Base-by-base conservation (phyloP, 2,329 filamentous ascomycete species). In the Stagonosporopsis rhizophila region DNA sequence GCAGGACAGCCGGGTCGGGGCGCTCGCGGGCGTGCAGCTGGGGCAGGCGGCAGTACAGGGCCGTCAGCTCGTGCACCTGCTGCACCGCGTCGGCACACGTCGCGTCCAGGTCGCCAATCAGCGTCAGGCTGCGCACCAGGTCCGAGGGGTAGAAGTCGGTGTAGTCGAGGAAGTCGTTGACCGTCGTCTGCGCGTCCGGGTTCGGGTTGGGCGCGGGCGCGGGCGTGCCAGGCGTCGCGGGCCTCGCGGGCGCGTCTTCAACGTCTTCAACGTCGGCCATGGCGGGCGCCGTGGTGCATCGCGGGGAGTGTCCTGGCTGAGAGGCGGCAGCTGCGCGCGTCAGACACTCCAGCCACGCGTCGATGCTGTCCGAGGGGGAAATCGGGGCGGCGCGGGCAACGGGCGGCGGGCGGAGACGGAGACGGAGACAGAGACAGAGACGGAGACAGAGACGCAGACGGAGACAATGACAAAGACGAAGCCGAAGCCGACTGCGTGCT, bases 101-200 rank as follows among this genome's bases (percentile, higher is more conserved):
- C 32, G 70, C 65, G 58, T 83, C 79, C 60, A 83, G 80, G 58
- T 82, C 77, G 60, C 81, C 79, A 66, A 89, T 87, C 54, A 89
- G 79, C 47, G 83, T 85, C 50, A 89, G 76, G 60, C 86, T 87
- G 66, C 86, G 85, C 56, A 83, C 80, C 22, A 89, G 78, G 70
- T 88, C 86, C 9, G 86, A 85, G 30, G 86, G 86, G 54, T 87
- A 86, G 78, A 87, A 87, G 75, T 89, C 86, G 60, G 86, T 89
- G 75, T 88, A 89, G 73, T 88, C 85, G 56, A 88, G 83, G 73
- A 86, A 89, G 72, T 89, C 86, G 61, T 85, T 87, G 41, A 89
- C 83, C 23, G 86, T 87, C 30, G 85, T 84, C 69, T 88, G 85
- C 53, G 85, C 84, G 68, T 89, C 86, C 30, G 86, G 86, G 68